Percentiles rank a stretch among this genome's conserved stretches.
Evolutionary conservation across 805 yeast genomes (phyloP).

Genomic region (Metschnikowia shivogae): DNA sequence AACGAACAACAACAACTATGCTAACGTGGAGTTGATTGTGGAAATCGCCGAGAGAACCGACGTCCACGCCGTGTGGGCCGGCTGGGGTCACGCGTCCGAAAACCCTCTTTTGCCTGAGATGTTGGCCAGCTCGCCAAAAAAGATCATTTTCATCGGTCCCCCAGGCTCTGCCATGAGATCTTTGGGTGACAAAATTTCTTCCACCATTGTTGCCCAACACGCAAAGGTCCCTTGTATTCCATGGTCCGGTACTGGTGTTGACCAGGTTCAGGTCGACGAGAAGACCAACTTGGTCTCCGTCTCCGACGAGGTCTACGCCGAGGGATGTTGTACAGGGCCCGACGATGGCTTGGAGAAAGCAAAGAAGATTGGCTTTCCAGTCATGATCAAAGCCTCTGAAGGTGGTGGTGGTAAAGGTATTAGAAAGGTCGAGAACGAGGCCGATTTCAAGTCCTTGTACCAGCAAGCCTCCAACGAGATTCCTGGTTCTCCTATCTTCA

Average conservation of each 20-base stretch:
- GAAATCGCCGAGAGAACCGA: slow-evolving; percentile 95
- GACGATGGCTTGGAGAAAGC: slow-evolving; percentile 90
- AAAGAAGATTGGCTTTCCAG: slow-evolving; percentile 88
- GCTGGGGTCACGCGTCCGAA: slow-evolving; percentile 99
- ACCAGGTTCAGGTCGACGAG: slow-evolving; percentile 66
- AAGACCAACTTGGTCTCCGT: slow-evolving; percentile 82
- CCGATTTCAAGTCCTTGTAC: slow-evolving; percentile 70
- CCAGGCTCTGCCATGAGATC: slow-evolving; percentile 99
- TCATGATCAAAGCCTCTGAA: slow-evolving; percentile 98
- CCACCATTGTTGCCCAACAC: slow-evolving; percentile 98
- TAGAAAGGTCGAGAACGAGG: slow-evolving; percentile 86
- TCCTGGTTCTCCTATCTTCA: slow-evolving; percentile 98
- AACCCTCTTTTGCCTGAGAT: slow-evolving; percentile 92
- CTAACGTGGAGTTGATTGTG: slow-evolving; percentile 95
- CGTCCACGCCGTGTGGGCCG: slow-evolving; percentile 99
- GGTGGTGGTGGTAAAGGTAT: slow-evolving; percentile 99
- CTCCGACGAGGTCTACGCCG: slow-evolving; percentile 71
- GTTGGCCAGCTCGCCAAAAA: slow-evolving; percentile 88
- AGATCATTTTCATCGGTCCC: slow-evolving; percentile 93
- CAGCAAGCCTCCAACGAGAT: slow-evolving; percentile 96
- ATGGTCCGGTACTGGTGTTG: slow-evolving; percentile 99
- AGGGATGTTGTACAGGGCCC: slow-evolving; percentile 84
- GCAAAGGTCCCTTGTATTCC: slow-evolving; percentile 98
- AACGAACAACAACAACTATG: slow-evolving; percentile 96
- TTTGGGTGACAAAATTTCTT: slow-evolving; percentile 96